Conservation (phyloP, 371 early-diverging fungal species). For the Mucor sp. region DNA sequence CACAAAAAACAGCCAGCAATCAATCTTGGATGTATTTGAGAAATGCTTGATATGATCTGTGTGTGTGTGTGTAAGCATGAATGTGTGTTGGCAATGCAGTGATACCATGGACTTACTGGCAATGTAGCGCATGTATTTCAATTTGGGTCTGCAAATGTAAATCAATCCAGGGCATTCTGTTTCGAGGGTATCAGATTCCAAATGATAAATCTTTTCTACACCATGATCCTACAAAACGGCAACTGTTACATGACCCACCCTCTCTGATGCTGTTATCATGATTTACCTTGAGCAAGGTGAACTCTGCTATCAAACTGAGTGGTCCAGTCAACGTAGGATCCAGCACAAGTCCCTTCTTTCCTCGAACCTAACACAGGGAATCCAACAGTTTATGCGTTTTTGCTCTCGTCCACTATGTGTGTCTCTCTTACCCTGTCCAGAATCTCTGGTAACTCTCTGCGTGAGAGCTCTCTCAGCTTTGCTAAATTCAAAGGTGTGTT, state of each 20-base stretch:
- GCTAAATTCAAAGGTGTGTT: slow-evolving; percentile 59
- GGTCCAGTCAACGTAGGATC: slow-evolving; percentile 86
- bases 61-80: not conserved
- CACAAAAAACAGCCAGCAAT: slow-evolving; percentile 83
- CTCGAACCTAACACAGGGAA: slow-evolving; percentile 73
- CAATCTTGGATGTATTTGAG: slow-evolving; percentile 34
- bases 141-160: slow-evolving; percentile 82
- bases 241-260: not conserved
- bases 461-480: slow-evolving; percentile 67
- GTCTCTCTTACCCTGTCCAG: slow-evolving; percentile 67
- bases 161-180: slow-evolving; percentile 75
- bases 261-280: not conserved
- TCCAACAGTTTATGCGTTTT: not conserved
- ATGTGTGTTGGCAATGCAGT: not conserved
- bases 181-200: slow-evolving; percentile 64
- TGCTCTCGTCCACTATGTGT: not conserved
- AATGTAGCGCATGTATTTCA: slow-evolving; percentile 79
- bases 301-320: slow-evolving; percentile 84
- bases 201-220: slow-evolving; percentile 88
- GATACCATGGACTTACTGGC: slow-evolving; percentile 59
- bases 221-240: slow-evolving; percentile 81
- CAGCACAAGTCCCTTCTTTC: slow-evolving; percentile 86
- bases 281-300: slow-evolving; percentile 77
- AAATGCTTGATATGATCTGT: slow-evolving; percentile 47
- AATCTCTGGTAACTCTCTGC: slow-evolving; percentile 70